Evolutionary conservation across 2,329 filamentous ascomycete genomes (phyloP), one percentile per base, ranked within the genome.

Genomic region (Cryphonectria radicalis): DNA sequence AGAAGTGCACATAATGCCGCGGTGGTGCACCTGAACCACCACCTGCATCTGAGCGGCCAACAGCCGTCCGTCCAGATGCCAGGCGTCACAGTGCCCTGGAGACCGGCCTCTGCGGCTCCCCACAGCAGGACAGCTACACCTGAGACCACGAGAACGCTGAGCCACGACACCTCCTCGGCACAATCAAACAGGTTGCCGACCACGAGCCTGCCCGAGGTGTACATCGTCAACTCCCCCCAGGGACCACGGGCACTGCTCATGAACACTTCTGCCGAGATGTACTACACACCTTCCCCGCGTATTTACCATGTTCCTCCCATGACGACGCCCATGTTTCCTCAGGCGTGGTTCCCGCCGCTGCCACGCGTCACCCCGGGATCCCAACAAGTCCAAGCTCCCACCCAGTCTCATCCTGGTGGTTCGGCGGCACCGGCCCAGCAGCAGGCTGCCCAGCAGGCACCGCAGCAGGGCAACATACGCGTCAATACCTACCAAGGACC

Each of bases 181-280:
- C 67, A 66, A 19, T 74, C 67, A 68, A 72, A 72, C 67, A 73
- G 73, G 73, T 73, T 62, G 71, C 63, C 66, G 37, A 63, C 76
- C 19, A 64, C 78, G 25, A 77, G 77, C 43, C 80, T 80, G 35
- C 81, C 85, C 0, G 85, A 88, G 71, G 87, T 90, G 1, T 91
- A 90, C 74, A 86, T 91, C 35, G 77, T 91, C 8, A 87, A 85
- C 22, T 91, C 89, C 0, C 88, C 89, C 0, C 82, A 83, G 59
- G 89, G 89, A 0, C 89, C 89, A 0, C 85, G 85, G 28, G 89
- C 85, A 7, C 78, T 91, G 1, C 77, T 91, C 8, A 80, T 91
- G 57, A 88, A 87, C 74, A 83, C 84, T 60, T 79, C 79, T 17
- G 77, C 82, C 1, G 87, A 88, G 37, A 81, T 84, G 14, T 90